A percentile compares a stretch with the other conserved stretches of the same genome.
Evolutionary conservation across 2,329 filamentous ascomycete genomes (phyloP).

Genomic region (Fusarium sp.): DNA sequence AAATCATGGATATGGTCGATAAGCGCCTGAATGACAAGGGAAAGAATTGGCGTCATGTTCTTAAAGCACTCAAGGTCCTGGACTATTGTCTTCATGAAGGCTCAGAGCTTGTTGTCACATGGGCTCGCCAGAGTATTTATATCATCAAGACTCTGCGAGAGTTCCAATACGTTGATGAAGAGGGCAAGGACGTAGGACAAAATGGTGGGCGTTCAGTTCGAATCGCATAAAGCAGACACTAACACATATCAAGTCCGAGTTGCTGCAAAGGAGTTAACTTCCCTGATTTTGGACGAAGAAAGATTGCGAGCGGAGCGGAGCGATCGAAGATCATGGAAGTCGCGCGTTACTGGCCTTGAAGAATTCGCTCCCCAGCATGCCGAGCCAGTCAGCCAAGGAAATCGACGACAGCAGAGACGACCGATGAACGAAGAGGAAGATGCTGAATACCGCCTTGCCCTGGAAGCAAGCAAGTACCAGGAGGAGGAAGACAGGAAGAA

Average conservation of each 20-base stretch:
- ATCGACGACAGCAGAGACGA: slow-evolving; percentile 57
- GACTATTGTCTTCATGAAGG: slow-evolving; percentile 99
- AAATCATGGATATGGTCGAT: slow-evolving; percentile 99
- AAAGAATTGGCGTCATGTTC: slow-evolving; percentile 98
- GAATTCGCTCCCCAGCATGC: slow-evolving; percentile 69
- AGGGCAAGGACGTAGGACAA: slow-evolving; percentile 92
- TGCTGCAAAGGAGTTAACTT: slow-evolving; percentile 93
- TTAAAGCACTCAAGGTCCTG: slow-evolving; percentile 96
- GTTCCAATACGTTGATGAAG: slow-evolving; percentile 96
- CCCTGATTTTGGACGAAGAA: slow-evolving; percentile 92
- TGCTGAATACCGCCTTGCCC: slow-evolving; percentile 85
- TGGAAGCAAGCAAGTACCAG: slow-evolving; percentile 94
- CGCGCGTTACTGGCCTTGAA: slow-evolving; percentile 90
- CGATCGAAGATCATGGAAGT: slow-evolving; percentile 96
- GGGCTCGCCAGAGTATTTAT: slow-evolving; percentile 97
- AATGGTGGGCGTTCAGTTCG: slow-evolving; percentile 73
- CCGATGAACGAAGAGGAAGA: slow-evolving; percentile 80
- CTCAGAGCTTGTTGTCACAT: slow-evolving; percentile 94
- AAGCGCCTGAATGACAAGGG: slow-evolving; percentile 99
- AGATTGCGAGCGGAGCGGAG: slow-evolving; percentile 87
- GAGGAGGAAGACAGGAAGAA: slow-evolving; percentile 88
- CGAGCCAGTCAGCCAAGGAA: slow-evolving; percentile 42
- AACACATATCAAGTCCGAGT: slow-evolving; percentile 74
- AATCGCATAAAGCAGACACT: slow-evolving; percentile 21
- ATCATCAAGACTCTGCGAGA: slow-evolving; percentile 98